phyloP scores from a whole-genome alignment of 2,329 filamentous ascomycete genomes.

The Periconia digitata region DNA sequence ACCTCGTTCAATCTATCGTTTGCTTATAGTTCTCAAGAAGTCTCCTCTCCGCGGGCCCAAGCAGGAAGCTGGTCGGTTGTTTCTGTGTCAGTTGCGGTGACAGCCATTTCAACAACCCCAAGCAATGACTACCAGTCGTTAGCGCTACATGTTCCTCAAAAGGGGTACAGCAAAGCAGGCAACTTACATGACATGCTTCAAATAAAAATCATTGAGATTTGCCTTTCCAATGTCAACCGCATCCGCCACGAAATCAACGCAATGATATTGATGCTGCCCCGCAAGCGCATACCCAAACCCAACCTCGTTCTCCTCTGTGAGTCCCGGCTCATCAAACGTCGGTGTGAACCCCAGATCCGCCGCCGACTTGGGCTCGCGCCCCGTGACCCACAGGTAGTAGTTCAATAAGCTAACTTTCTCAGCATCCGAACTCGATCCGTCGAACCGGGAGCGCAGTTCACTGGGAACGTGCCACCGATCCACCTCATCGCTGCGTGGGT shows the following conservation, averaged over 20 bases:
- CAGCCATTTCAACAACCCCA: no score
- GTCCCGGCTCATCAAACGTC: conserved; percentile 1
- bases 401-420: background rate
- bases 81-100: no score
- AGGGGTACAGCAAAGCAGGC: no score
- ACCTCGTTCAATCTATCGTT: no score
- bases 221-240: background rate
- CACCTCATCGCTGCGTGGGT: background rate
- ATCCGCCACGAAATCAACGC: conserved; percentile 1
- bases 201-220: background rate
- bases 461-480: background rate
- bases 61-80: no score
- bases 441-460: background rate
- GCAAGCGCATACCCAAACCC: conserved; percentile 1
- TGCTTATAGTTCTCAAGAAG: no score
- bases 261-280: background rate
- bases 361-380: background rate
- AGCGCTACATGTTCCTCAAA: no score
- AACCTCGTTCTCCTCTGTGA: conserved; percentile 2
- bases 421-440: background rate
- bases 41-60: no score
- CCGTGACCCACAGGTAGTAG: conserved; percentile 1
- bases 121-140: no score
- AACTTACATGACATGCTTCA: no score
- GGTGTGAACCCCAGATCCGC: background rate